Conservation (phyloP, 768 basidiomycete genomes). For the Tylopilus subfusipes region DNA sequence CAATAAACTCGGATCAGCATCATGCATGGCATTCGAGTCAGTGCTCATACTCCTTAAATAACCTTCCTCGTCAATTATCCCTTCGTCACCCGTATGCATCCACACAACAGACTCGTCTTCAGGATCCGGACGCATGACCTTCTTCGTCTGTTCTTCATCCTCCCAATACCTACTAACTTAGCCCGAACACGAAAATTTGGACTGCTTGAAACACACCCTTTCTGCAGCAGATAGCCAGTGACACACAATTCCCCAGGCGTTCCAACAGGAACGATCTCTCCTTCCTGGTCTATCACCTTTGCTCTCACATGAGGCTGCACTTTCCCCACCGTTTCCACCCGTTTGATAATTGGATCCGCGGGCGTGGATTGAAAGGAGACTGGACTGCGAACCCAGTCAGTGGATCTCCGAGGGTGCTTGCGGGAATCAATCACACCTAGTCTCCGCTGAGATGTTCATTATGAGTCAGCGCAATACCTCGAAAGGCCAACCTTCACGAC, state of each 20-base stretch:
- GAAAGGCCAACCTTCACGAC: conserved; percentile 24
- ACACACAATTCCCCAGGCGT: conserved; percentile 72
- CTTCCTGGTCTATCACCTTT: conserved; percentile 58
- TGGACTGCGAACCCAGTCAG: conserved; percentile 46
- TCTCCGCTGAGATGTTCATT: conserved; percentile 53
- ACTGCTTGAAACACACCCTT: conserved; percentile 46
- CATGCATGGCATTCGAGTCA: background rate
- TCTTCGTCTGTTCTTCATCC: conserved; percentile 62
- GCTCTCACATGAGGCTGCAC: conserved; percentile 76
- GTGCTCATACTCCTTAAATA: conserved; percentile 63
- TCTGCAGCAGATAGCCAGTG: conserved; percentile 75
- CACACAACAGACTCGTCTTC: conserved; percentile 58
- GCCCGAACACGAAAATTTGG: background rate
- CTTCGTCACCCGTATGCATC: conserved; percentile 86
- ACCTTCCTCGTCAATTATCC: conserved; percentile 76
- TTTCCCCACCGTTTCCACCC: conserved; percentile 79
- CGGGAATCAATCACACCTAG: conserved; percentile 41
- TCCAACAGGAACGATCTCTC: conserved; percentile 66
- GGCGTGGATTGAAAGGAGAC: conserved; percentile 80
- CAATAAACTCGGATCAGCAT: background rate
- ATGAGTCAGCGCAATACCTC: conserved; percentile 1
- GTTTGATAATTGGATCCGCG: conserved; percentile 64
- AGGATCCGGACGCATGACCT: conserved; percentile 49
- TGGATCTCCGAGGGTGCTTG: background rate
- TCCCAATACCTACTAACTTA: conserved; percentile 62